Conservation (phyloP, 306 rosid genomes). For the Malus orientalis region DNA sequence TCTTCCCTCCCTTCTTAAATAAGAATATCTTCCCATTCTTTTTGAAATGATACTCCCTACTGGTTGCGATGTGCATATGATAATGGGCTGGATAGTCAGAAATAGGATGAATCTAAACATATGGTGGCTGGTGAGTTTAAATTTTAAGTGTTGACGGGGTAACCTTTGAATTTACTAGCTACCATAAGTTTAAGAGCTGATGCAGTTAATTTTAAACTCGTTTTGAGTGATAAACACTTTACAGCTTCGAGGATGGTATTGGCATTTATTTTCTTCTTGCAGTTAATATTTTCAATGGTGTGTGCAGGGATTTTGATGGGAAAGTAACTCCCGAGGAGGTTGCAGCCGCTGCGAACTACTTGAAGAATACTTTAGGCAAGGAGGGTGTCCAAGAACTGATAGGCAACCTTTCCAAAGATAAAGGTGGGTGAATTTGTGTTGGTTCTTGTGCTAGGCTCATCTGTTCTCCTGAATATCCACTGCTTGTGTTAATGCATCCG, state of each 20-base stretch:
- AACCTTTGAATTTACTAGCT: too few species aligned
- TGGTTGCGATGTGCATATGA: not conserved
- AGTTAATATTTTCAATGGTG: not conserved
- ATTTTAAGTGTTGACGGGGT: too few species aligned
- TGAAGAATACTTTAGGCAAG: constrained; percentile 80
- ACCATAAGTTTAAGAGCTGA: too few species aligned
- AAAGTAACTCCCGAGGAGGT: constrained; percentile 98
- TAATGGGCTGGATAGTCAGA: too few species aligned
- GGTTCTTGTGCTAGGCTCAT: not conserved
- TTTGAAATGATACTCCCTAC: not conserved
- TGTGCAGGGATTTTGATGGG: constrained; percentile 85
- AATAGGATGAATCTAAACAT: too few species aligned
- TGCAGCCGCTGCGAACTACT: constrained; percentile 84
- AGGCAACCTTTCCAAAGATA: constrained; percentile 86
- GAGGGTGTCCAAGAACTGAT: constrained; percentile 93
- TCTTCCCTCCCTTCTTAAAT: too few species aligned
- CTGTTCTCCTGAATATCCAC: not conserved
- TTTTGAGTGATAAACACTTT: not conserved
- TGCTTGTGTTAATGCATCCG: not conserved
- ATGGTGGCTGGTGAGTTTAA: too few species aligned
- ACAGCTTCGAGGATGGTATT: not conserved
- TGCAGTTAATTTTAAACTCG: not conserved
- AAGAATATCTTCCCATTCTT: too few species aligned
- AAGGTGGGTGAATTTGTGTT: constrained; percentile 32
- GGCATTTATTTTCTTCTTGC: not conserved